Conservation (phyloP, 2,329 filamentous ascomycete species). For the Chaetomiaceae sp. region DNA sequence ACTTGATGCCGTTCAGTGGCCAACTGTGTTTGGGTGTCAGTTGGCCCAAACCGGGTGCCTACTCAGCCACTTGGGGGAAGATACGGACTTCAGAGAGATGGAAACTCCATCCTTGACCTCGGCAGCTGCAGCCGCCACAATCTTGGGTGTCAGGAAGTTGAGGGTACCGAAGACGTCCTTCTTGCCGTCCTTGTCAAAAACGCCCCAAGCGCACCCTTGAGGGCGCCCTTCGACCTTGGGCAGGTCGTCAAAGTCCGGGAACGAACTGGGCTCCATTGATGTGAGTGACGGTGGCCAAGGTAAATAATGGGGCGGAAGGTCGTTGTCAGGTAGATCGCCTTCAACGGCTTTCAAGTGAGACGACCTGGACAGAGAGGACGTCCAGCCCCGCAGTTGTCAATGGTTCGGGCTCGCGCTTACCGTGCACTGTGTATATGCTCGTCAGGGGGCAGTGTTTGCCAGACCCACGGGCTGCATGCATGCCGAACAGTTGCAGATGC, state of each 20-base stretch:
- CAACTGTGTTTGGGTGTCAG: conserved; percentile 28
- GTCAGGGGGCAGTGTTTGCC: too few relatives aligned
- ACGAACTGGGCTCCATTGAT: conserved; percentile 16
- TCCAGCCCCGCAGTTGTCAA: too few relatives aligned
- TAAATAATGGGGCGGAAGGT: too few relatives aligned
- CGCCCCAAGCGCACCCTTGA: conserved; percentile 45
- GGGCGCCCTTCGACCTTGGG: conserved; percentile 39
- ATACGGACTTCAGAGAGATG: conserved; percentile 46
- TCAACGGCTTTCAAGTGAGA: too few relatives aligned
- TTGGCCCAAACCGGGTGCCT: too few relatives aligned
- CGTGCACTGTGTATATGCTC: too few relatives aligned
- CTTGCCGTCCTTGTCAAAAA: conserved; percentile 44
- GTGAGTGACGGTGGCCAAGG: too few relatives aligned
- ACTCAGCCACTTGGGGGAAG: not conserved
- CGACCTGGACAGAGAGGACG: too few relatives aligned
- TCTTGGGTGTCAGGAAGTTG: conserved; percentile 45
- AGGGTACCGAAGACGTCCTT: conserved; percentile 47
- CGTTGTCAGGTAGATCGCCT: too few relatives aligned
- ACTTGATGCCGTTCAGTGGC: conserved; percentile 37
- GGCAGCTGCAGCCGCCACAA: conserved; percentile 35
- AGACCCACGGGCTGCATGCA: too few relatives aligned
- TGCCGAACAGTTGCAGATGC: too few relatives aligned
- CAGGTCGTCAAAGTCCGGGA: conserved; percentile 41
- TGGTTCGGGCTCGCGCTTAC: too few relatives aligned
- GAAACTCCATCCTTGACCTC: conserved; percentile 44